Base-by-base conservation (phyloP, 305 asterid genomes). In the Plantago rigida region DNA sequence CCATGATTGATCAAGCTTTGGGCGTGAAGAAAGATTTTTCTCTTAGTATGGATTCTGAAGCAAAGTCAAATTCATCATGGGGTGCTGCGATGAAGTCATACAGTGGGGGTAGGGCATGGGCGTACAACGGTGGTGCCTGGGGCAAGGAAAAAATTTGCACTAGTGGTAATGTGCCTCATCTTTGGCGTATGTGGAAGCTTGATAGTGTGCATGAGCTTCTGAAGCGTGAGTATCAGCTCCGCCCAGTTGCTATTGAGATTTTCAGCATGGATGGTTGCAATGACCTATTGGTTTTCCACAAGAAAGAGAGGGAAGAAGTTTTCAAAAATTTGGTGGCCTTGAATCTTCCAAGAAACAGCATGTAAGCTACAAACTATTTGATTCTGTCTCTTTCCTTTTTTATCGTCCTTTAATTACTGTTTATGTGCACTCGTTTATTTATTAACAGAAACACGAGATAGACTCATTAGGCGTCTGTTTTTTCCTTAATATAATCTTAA, bases 191-290 rank as follows among this genome's bases (percentile, higher is more conserved):
- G 93, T 93, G 99, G 99, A 93, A 89, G 84, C 99, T 89, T 54
- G 82, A 85, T 73, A 85, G 94, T 78, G 95, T 93, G 67, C 99
- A 89, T 66, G 97, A 93, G 85, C 87, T 93, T 69, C 78, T 93
- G 77, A 93, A 85, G 81, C 97, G 99, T 64, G 99, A 93, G 66
- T 93, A 89, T 82, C 99, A 93, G 81, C 96, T 93, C 66, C 95
- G 99, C 47, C 99, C 99, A 0, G 99, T 93, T 74, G 99, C 99
- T 50, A 75, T 89, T 56, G 99, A 93, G 86, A 80, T 93, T 71
- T 93, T 93, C 77, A 93, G 99, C 85, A 93, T 93, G 99, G 99
- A 93, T 75, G 99, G 99, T 75, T 93, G 96, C 87, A 93, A 93
- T 75, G 99, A 93, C 69, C 85, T 93, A 51, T 78, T 93, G 78